Evolutionary conservation across 331 rosid species (phyloP).

Genomic region (Rhamnella rubrinervis): DNA sequence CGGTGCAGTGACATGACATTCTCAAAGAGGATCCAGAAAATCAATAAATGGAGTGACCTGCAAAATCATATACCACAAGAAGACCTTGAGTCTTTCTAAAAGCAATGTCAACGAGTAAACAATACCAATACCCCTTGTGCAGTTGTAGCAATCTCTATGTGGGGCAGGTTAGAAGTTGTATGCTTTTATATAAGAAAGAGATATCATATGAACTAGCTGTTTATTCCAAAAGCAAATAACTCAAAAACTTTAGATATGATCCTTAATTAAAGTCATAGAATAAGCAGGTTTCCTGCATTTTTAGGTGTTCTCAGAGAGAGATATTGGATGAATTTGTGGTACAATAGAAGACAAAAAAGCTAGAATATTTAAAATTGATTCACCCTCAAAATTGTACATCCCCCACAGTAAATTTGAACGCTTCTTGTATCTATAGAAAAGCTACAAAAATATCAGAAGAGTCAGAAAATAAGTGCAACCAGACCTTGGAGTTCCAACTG

Average conservation of each 20-base stretch:
- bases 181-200: too few species aligned
- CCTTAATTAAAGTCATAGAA: too few species aligned
- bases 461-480: constrained; percentile 6
- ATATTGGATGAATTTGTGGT: too few species aligned
- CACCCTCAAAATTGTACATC: neutral
- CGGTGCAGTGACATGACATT: constrained; percentile 87
- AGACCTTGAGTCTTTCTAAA: neutral
- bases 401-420: too few species aligned
- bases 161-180: too few species aligned
- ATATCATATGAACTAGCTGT: too few species aligned
- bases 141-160: too few species aligned
- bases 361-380: neutral
- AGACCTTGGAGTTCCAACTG: constrained; percentile 93
- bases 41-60: constrained; percentile 81
- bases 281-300: too few species aligned
- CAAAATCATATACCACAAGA: constrained; percentile 19
- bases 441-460: neutral
- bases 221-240: too few species aligned
- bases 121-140: neutral
- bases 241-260: too few species aligned
- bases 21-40: constrained; percentile 93
- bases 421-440: too few species aligned
- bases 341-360: neutral
- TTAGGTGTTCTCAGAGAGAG: too few species aligned
- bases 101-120: neutral